Percentiles rank a stretch among this genome's conserved stretches.
phyloP scores from a whole-genome alignment of 1,139 yeast species.

The Nakaseomyces delphensis region DNA sequence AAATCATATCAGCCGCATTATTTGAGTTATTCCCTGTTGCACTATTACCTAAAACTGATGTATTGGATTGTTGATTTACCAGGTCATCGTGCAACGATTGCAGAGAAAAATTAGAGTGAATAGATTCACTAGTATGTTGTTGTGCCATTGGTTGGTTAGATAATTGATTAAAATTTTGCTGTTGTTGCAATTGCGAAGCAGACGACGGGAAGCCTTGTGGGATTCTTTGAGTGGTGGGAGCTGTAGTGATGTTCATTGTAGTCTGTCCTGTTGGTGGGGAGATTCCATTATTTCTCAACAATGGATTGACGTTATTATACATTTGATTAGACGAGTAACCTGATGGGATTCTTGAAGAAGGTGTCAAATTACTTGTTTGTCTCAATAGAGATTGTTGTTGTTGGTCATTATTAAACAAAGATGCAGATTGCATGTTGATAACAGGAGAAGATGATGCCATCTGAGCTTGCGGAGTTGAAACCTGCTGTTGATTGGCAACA shows the following conservation, averaged over 20 bases:
- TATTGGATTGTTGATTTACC: slow-evolving; percentile 4
- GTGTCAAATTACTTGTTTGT: slow-evolving; percentile 26
- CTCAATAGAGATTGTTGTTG: slow-evolving; percentile 24
- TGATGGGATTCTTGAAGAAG: slow-evolving; percentile 31
- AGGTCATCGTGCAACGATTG: slow-evolving; percentile 27
- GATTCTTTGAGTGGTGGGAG: slow-evolving; percentile 12
- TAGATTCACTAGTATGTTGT: slow-evolving; percentile 30
- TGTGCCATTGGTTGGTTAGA: slow-evolving; percentile 16
- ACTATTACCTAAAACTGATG: slow-evolving; percentile 5
- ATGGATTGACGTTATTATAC: slow-evolving; percentile 19
- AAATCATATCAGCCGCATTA: slow-evolving; percentile 16
- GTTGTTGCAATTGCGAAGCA: slow-evolving; percentile 12
- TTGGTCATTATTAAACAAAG: slow-evolving; percentile 11
- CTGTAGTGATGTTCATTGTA: slow-evolving; percentile 17
- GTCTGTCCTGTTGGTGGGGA: slow-evolving; percentile 23
- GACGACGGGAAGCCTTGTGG: slow-evolving; percentile 14
- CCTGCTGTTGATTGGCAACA: slow-evolving; percentile 14
- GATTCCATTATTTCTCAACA: slow-evolving; percentile 27
- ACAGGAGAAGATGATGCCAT: slow-evolving; percentile 5
- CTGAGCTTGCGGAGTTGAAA: slow-evolving; percentile 1
- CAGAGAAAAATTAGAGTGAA: slow-evolving; percentile 29
- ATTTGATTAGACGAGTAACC: slow-evolving; percentile 25
- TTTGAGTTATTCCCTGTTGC: slow-evolving; percentile 9
- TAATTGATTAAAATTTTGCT: slow-evolving; percentile 10
- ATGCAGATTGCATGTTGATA: slow-evolving; percentile 8